Base-by-base conservation (phyloP, 169 alveolate genomes). In the Toxoplasma gondii region DNA sequence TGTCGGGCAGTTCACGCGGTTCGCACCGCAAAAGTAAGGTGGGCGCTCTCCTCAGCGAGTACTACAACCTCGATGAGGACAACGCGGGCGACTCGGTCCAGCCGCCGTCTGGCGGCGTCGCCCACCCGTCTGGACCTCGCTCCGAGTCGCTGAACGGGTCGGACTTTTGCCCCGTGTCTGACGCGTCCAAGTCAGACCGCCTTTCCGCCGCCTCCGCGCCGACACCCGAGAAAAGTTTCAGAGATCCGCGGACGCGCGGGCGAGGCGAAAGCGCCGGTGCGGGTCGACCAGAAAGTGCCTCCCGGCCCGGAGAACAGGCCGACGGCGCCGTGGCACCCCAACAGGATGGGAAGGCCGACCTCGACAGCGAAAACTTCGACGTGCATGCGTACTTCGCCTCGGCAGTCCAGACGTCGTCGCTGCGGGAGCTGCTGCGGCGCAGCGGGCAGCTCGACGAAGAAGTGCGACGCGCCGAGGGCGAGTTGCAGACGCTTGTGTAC, bases 401-500 rank as follows among this genome's bases (percentile, higher is more conserved):
- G n/a, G 94, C 94, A 34, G 92, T 92, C 7, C 81, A 69, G 36
- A 39, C 67, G 7, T 83, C 70, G 74, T 41, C 88, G 43, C 88
- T 92, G 41, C 92, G 90, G 64, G 86, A 92, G 38, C 78, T 92
- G 41, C 80, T 92, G 92, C 94, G 88, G 80, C 87, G 74, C 19
- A 49, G 58, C 49, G 53, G 44, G 53, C 86, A 82, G 88, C 88
- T 96, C 44, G 69, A 93, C 53, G 92, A 78, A 45, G 98, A 97
- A 81, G 96, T 97, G 69, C 93, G 95, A 81, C 91, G 95, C 36
- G 80, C 95, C 36, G 98, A 97, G 88, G 94, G 97, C 39, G 98
- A 96, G 78, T 97, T 98, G 92, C 97, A 97, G 93, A 95, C 98
- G 31, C 93, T 98, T 41, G 99, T 98, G 1, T 98, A 97, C 93